Evolutionary conservation across 2,329 filamentous ascomycete species (phyloP), one percentile per base, ranked within the genome.

Genomic region (Madurella fahalii): DNA sequence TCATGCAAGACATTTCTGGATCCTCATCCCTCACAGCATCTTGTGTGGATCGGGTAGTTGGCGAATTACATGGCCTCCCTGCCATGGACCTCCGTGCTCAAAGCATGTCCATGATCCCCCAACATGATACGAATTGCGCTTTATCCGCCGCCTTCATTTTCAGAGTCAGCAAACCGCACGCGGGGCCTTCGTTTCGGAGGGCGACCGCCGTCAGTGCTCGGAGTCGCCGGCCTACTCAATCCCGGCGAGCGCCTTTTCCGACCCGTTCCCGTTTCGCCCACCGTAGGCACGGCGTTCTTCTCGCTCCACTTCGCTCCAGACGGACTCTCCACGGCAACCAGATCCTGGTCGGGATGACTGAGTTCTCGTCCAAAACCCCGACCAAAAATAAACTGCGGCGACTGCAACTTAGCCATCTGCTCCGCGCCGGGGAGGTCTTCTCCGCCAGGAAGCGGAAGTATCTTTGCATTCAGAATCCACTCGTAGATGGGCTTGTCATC

Each of bases 401-500:
- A 64, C 40, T 64, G 57, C 15, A 84, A 65, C 30, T 68, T 63
- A 2, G 76, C 71, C 70, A 82, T 81, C 64, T 84, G 78, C 5
- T 71, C 71, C 13, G 72, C 63, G 5, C 72, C 71, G 9, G 72
- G 65, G 1, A 41, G 47, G 5, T 37, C 56, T 9, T 43, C 43
- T 1, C 16, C 40, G 8, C 17, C 39, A 1, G 69, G 66, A 18
- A 72, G 53, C 1, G 66, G 61, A 1, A 74, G 63, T 46, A 85
- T 78, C 47, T 67, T 71, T 1, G 76, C 74, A 50, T 81, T 77
- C 54, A 75, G 70, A 40, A 85, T 81, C 81, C 82, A 85, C 56
- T 69, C 74, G 61, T 80, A 82, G 47, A 85, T 79, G 0, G 74
- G 72, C 18, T 72, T 67, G 61, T 84, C 79, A 56, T 85, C 82